Percentiles rank a stretch among this genome's conserved stretches.
These are phyloP conservation scores for Globisporangium alternatum DNA, from an alignment of 352 stramenopile species.

Conservation along the genomic window DNA sequence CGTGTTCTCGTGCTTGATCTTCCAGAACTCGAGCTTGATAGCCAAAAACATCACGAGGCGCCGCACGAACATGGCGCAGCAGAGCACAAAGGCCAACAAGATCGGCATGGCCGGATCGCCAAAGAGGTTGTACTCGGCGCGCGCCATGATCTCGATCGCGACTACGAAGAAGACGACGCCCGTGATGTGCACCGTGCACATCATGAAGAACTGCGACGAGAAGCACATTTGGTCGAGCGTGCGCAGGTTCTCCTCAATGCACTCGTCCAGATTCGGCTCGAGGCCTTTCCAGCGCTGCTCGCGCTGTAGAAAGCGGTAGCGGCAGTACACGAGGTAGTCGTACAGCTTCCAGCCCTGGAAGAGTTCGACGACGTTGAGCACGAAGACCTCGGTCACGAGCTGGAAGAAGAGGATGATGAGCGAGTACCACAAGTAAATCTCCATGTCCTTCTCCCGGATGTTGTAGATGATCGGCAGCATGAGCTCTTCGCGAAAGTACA, in stretches of 20 bases:
- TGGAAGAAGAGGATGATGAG: conserved; percentile 96
- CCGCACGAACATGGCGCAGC: conserved; percentile 55
- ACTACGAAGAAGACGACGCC: conserved; percentile 95
- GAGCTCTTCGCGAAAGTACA: conserved; percentile 93
- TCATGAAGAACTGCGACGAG: conserved; percentile 97
- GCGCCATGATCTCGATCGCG: conserved; percentile 95
- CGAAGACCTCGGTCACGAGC: conserved; percentile 93
- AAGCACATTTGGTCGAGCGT: conserved; percentile 98
- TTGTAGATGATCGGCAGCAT: conserved; percentile 93
- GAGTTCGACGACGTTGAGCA: conserved; percentile 95
- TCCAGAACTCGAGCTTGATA: conserved; percentile 91
- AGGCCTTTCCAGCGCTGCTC: conserved; percentile 97
- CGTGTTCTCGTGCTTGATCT: conserved; percentile 95
- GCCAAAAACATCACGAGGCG: conserved; percentile 80
- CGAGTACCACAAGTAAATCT: conserved; percentile 96
- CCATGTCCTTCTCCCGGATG: conserved; percentile 97
- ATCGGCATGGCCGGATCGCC: conserved; percentile 91
- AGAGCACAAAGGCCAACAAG: conserved; percentile 73
- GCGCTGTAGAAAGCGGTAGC: conserved; percentile 94
- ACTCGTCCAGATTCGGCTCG: conserved; percentile 95
- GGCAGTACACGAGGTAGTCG: conserved; percentile 96
- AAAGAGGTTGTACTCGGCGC: conserved; percentile 95
- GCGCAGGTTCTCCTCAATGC: conserved; percentile 94
- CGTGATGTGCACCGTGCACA: conserved; percentile 93
- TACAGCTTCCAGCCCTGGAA: conserved; percentile 98